A percentile compares a stretch with the other conserved stretches of the same genome.
Conservation (phyloP, 352 stramenopile species). For the Globisporangium heterothallicum region DNA sequence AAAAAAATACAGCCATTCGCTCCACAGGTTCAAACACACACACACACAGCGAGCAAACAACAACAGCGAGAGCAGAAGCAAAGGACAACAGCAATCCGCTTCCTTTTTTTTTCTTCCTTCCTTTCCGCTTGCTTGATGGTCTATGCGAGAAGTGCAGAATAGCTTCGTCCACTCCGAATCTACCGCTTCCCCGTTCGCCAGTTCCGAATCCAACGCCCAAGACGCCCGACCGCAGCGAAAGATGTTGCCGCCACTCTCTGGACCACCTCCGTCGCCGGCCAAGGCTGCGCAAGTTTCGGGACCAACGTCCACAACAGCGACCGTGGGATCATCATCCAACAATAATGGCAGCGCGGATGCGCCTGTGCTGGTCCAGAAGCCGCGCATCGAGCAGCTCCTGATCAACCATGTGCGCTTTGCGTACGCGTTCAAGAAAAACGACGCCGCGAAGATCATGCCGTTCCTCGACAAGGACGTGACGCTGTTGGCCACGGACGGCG, state of each 20-base stretch:
- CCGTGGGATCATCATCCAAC: neutral
- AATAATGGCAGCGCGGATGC: neutral
- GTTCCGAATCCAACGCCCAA: no score
- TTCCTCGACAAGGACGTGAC: constrained; percentile 58
- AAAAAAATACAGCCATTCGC: no score
- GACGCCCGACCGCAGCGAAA: neutral
- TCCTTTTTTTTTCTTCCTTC: neutral
- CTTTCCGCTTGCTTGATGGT: neutral
- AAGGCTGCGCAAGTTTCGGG: neutral
- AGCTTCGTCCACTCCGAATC: neutral
- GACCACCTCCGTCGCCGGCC: no score
- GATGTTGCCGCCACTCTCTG: neutral
- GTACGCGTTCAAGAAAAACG: constrained; percentile 69
- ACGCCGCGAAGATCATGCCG: constrained; percentile 56
- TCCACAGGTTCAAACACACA: neutral
- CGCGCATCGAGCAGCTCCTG: constrained; percentile 41
- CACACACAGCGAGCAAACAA: neutral
- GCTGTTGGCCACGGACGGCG: constrained; percentile 45
- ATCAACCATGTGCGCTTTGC: constrained; percentile 58
- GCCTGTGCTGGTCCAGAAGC: neutral
- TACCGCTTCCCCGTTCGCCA: no score
- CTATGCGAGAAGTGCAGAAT: neutral
- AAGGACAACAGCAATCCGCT: neutral
- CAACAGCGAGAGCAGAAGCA: neutral
- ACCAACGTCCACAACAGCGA: neutral